Percentiles rank a stretch among this genome's conserved stretches.
phyloP scores from a whole-genome alignment of 441 rosid species.

The Populus hybrid region DNA sequence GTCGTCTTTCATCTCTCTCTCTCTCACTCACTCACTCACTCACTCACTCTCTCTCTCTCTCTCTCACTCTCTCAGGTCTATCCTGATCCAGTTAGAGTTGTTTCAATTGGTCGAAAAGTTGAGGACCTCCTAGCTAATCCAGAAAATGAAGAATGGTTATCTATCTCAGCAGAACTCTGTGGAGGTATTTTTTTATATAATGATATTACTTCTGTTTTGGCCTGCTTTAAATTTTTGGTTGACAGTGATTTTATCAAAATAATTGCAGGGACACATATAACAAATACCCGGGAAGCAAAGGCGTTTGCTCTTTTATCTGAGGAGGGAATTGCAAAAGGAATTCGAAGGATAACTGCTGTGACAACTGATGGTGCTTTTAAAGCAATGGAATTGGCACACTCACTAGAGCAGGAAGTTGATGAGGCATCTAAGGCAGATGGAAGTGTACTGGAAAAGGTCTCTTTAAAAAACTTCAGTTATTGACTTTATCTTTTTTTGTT shows the following conservation, averaged over 20 bases:
- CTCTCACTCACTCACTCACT: background rate
- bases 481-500: background rate
- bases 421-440: constrained; percentile 66
- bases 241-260: background rate
- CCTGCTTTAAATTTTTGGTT: constrained; percentile 19
- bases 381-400: constrained; percentile 59
- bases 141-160: constrained; percentile 71
- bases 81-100: constrained; percentile 98
- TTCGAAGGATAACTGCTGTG: constrained; percentile 90
- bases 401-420: constrained; percentile 67
- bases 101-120: constrained; percentile 72
- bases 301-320: constrained; percentile 94
- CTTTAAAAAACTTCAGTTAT: background rate
- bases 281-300: constrained; percentile 96
- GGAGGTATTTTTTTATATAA: constrained; percentile 58
- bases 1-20: background rate
- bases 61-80: constrained; percentile 58
- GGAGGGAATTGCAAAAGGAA: constrained; percentile 98
- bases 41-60: too few relatives aligned
- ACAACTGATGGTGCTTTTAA: constrained; percentile 78
- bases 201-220: background rate
- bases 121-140: constrained; percentile 89
- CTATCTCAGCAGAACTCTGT: constrained; percentile 83
- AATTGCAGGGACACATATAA: constrained; percentile 36
- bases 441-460: constrained; percentile 81